A percentile compares a stretch with the other conserved stretches of the same genome.
Evolutionary conservation across 2,329 filamentous ascomycete species (phyloP).

Genomic region (Aspergillus oerlinghausenensis): DNA sequence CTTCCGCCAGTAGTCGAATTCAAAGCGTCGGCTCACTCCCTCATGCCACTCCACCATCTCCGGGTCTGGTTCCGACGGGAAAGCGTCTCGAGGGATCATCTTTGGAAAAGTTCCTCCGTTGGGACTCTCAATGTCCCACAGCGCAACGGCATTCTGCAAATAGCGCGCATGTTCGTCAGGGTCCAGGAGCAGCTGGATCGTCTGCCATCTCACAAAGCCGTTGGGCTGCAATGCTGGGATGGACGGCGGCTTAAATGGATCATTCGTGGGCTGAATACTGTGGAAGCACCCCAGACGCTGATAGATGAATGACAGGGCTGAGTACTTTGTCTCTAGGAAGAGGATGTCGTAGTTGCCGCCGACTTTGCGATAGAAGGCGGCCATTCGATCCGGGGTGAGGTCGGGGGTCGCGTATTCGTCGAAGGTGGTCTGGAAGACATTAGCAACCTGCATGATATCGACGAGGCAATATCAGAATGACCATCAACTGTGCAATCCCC

Average conservation of each 20-base stretch:
- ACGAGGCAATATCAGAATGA: constrained; percentile 42
- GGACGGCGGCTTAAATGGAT: constrained; percentile 67
- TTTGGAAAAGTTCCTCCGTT: constrained; percentile 57
- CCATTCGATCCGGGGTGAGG: constrained; percentile 63
- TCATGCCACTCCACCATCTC: constrained; percentile 87
- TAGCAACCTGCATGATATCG: constrained; percentile 7
- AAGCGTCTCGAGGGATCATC: constrained; percentile 61
- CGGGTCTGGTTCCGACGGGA: constrained; percentile 67
- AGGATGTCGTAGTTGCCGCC: constrained; percentile 74
- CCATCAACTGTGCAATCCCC: constrained; percentile 66
- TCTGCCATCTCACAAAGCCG: constrained; percentile 92
- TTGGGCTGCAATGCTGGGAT: constrained; percentile 76
- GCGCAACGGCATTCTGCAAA: constrained; percentile 71
- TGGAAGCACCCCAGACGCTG: constrained; percentile 87
- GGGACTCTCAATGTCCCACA: constrained; percentile 72
- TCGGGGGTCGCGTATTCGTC: constrained; percentile 32
- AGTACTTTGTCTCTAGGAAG: constrained; percentile 69
- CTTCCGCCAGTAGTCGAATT: constrained; percentile 53
- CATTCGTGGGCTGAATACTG: constrained; percentile 67
- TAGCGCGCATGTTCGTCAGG: constrained; percentile 85
- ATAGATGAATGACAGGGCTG: constrained; percentile 86
- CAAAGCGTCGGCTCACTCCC: constrained; percentile 65
- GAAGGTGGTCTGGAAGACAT: constrained; percentile 23
- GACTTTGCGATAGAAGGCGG: constrained; percentile 70
- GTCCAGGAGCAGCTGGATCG: constrained; percentile 79